Percentiles rank a stretch among this genome's conserved stretches.
Evolutionary conservation across 2,329 filamentous ascomycete genomes (phyloP).

Genomic region (Torrubiellomyces zombiae): DNA sequence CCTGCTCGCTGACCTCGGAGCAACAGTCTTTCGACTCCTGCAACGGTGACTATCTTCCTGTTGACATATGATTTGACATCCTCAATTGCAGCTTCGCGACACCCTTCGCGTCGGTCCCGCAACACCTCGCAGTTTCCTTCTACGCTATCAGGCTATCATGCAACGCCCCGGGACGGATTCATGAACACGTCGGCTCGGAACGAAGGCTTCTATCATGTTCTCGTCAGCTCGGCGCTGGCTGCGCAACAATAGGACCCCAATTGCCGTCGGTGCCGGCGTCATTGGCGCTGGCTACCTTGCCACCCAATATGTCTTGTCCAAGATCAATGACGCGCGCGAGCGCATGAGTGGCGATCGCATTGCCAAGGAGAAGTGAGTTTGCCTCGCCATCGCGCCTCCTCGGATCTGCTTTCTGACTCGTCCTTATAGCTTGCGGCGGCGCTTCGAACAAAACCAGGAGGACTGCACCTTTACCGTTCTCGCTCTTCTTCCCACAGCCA

Average conservation of each 20-base stretch:
- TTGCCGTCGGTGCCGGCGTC: constrained; percentile 76
- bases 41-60: too few relatives aligned
- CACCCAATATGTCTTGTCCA: constrained; percentile 80
- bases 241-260: constrained; percentile 74
- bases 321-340: constrained; percentile 84
- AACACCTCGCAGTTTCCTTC: too few relatives aligned
- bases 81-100: too few relatives aligned
- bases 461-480: constrained; percentile 97
- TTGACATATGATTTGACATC: too few relatives aligned
- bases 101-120: too few relatives aligned
- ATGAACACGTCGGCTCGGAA: too few relatives aligned
- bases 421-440: constrained; percentile 58
- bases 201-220: too few relatives aligned
- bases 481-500: constrained; percentile 83
- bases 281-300: constrained; percentile 82
- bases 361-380: constrained; percentile 78
- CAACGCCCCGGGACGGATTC: too few relatives aligned
- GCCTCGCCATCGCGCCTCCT: background rate
- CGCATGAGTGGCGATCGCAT: constrained; percentile 94
- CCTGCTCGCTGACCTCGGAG: too few relatives aligned
- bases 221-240: constrained; percentile 76
- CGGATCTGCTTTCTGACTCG: background rate
- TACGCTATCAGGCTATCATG: too few relatives aligned
- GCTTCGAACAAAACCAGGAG: constrained; percentile 97
- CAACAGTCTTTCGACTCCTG: too few relatives aligned